Conservation (phyloP, 2,329 filamentous ascomycete species). For the Incumbomyces delicatus region DNA sequence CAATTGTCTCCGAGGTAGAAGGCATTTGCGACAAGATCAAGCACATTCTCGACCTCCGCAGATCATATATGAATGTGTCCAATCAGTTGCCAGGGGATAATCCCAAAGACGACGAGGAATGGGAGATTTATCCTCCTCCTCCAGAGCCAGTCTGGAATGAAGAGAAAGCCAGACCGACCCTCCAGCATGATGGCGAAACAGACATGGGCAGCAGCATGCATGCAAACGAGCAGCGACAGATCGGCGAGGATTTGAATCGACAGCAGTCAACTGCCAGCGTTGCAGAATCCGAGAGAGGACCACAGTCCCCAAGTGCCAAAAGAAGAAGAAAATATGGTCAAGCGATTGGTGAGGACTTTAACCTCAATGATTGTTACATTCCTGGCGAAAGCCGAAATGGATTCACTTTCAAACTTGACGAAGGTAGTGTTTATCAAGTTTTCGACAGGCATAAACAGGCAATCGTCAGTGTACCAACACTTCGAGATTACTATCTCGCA, state of each 20-base stretch:
- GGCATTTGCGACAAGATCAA: conserved; percentile 86
- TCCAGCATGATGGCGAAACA: conserved; percentile 14
- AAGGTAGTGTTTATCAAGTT: conserved; percentile 83
- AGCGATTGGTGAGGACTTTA: conserved; percentile 86
- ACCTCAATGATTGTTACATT: conserved; percentile 59
- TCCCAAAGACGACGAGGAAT: conserved; percentile 71
- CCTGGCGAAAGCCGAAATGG: conserved; percentile 63
- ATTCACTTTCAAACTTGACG: conserved; percentile 69
- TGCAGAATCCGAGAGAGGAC: conserved; percentile 20
- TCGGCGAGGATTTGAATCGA: conserved; percentile 6
- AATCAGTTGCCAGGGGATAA: conserved; percentile 75
- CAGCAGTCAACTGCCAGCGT: conserved; percentile 24
- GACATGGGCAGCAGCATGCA: conserved; percentile 24
- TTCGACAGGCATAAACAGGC: conserved; percentile 61
- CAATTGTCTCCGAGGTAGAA: conserved; percentile 72
- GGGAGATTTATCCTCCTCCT: conserved; percentile 84
- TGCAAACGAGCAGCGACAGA: conserved; percentile 14
- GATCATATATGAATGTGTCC: conserved; percentile 81
- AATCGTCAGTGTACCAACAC: conserved; percentile 73
- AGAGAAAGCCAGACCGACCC: conserved; percentile 35
- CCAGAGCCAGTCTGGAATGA: conserved; percentile 84
- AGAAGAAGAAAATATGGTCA: conserved; percentile 71
- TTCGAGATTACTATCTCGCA: conserved; percentile 93
- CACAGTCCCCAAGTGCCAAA: conserved; percentile 35
- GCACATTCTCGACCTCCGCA: conserved; percentile 73